These are phyloP conservation scores for Pythium dissotocum DNA, from an alignment of 352 stramenopile species.

Conservation along the genomic window DNA sequence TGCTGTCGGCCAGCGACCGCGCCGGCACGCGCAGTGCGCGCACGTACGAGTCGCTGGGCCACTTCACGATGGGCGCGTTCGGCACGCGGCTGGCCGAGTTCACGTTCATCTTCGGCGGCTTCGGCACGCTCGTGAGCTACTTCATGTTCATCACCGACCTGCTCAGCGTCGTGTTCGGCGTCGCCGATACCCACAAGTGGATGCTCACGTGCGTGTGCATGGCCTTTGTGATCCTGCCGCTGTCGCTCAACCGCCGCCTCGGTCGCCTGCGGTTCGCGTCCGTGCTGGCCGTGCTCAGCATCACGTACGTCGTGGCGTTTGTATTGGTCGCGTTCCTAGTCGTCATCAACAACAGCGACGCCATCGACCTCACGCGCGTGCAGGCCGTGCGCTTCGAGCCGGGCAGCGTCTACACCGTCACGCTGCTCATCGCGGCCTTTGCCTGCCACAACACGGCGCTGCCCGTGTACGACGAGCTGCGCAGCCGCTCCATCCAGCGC, in stretches of 20 bases:
- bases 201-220: constrained; percentile 49
- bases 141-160: constrained; percentile 84
- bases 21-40: constrained; percentile 61
- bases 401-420: constrained; percentile 71
- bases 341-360: constrained; percentile 25
- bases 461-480: constrained; percentile 77
- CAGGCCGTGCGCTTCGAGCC: constrained; percentile 57
- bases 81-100: constrained; percentile 71
- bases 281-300: constrained; percentile 63
- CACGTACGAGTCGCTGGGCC: constrained; percentile 75
- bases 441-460: constrained; percentile 79
- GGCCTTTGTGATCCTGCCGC: constrained; percentile 49
- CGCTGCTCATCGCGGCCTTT: constrained; percentile 71
- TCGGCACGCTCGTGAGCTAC: constrained; percentile 80
- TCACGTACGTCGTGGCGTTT: constrained; percentile 69
- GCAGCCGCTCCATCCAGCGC: constrained; percentile 43
- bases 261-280: constrained; percentile 64
- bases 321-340: constrained; percentile 53
- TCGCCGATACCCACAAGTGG: constrained; percentile 48
- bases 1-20: constrained; percentile 63
- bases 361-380: constrained; percentile 34
- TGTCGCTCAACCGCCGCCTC: constrained; percentile 59
- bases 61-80: constrained; percentile 67
- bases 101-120: constrained; percentile 85
- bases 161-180: constrained; percentile 43